A percentile compares a stretch with the other conserved stretches of the same genome.
Evolutionary conservation across 495 filamentous ascomycete species (phyloP).

Genomic region (Trichoderma parareesei): DNA sequence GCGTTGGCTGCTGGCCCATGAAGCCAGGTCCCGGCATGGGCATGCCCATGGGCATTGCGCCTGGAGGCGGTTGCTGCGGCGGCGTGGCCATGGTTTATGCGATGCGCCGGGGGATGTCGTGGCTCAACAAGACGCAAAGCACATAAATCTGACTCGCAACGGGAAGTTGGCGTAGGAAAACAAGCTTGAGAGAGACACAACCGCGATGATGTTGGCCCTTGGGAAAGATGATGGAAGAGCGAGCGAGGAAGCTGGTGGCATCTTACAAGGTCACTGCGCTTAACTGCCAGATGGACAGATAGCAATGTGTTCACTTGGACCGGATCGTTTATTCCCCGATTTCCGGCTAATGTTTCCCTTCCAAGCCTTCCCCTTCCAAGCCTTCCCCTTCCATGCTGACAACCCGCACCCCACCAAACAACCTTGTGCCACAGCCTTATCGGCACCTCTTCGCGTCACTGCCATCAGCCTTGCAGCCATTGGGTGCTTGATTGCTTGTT

Average conservation of each 20-base stretch:
- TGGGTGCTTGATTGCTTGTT: no score
- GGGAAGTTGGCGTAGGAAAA: neutral
- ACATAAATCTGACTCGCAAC: no score
- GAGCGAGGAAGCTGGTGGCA: constrained; percentile 17
- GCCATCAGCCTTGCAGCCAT: neutral
- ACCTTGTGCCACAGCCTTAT: neutral
- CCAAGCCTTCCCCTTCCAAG: no score
- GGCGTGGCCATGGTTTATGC: constrained; percentile 7
- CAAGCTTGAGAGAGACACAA: neutral
- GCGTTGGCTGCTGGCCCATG: constrained; percentile 56
- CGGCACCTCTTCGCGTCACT: neutral
- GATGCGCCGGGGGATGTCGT: neutral
- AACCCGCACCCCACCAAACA: no score
- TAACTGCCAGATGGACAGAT: neutral
- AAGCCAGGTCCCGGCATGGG: constrained; percentile 7
- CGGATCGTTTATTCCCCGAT: constrained; percentile 10
- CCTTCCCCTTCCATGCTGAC: no score
- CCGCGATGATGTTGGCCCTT: neutral
- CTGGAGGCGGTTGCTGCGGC: constrained; percentile 6
- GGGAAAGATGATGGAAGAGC: neutral
- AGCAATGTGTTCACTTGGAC: constrained; percentile 9
- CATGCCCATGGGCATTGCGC: constrained; percentile 7
- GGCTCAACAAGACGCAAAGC: no score
- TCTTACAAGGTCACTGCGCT: neutral
- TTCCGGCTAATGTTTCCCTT: neutral